Conservation (phyloP, 306 rosid species). For the Neltuma alba region DNA sequence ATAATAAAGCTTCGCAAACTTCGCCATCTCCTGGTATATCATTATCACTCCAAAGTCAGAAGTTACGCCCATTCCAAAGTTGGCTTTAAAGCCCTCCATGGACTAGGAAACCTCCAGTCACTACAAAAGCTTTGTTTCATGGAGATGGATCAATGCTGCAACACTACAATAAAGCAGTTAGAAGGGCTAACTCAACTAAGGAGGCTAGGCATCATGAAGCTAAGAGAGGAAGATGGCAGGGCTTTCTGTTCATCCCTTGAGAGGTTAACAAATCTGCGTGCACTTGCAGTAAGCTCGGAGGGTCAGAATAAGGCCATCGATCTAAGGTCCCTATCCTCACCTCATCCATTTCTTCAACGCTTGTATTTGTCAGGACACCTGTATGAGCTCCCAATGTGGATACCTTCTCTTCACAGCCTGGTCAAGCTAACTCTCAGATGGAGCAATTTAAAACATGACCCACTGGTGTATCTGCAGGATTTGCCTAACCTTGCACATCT, state of each 20-base stretch:
- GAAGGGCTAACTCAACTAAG: conserved; percentile 48
- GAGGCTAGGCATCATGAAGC: conserved; percentile 45
- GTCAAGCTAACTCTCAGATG: conserved; percentile 43
- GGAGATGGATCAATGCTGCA: conserved; percentile 48
- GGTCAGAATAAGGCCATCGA: conserved; percentile 45
- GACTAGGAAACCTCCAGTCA: conserved; percentile 46
- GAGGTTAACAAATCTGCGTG: conserved; percentile 45
- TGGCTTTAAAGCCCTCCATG: conserved; percentile 40
- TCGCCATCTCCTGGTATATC: conserved; percentile 57
- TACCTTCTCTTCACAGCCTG: conserved; percentile 40
- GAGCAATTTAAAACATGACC: conserved; percentile 48
- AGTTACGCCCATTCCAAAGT: conserved; percentile 39
- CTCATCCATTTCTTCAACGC: conserved; percentile 49
- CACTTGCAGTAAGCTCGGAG: conserved; percentile 41
- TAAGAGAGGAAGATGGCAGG: conserved; percentile 50
- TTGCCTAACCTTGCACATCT: conserved; percentile 55
- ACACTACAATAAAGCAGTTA: conserved; percentile 38
- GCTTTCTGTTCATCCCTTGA: conserved; percentile 50
- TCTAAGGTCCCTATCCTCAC: conserved; percentile 42
- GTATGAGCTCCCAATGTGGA: conserved; percentile 50
- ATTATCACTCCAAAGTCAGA: conserved; percentile 9
- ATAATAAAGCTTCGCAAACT: conserved; percentile 50
- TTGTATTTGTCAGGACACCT: conserved; percentile 47
- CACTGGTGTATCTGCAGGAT: conserved; percentile 42
- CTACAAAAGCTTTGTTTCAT: conserved; percentile 58